These are phyloP conservation scores for Mycena galericulata DNA, from an alignment of 768 basidiomycete genomes.

Conservation along the genomic window DNA sequence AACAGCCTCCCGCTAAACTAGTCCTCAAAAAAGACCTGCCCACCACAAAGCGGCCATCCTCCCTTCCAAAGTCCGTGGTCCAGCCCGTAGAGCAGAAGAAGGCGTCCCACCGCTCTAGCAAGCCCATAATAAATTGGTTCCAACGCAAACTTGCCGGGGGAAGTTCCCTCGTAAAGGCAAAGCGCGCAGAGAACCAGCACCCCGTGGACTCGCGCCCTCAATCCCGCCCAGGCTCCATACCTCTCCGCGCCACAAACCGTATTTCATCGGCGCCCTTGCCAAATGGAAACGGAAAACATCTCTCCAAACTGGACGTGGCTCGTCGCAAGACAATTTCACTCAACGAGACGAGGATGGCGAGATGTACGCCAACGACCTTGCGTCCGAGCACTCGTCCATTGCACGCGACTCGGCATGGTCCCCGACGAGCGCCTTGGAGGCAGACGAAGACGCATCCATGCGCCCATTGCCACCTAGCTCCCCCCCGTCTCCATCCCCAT, in stretches of 20 bases:
- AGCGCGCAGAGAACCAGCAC: slow-evolving; percentile 57
- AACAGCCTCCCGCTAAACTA: slow-evolving; percentile 36
- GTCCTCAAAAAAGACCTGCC: slow-evolving; percentile 37
- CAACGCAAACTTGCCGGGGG: slow-evolving; percentile 85
- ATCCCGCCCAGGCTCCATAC: slow-evolving; percentile 42
- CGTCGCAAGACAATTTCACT: slow-evolving; percentile 74
- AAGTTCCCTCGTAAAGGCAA: slow-evolving; percentile 57
- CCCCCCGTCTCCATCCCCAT: slow-evolving; percentile 89
- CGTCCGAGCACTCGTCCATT: slow-evolving; percentile 65
- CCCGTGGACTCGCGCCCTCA: slow-evolving; percentile 36
- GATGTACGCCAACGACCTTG: slow-evolving; percentile 60
- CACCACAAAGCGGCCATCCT: slow-evolving; percentile 32
- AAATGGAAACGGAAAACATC: slow-evolving; percentile 41
- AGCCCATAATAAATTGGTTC: slow-evolving; percentile 92
- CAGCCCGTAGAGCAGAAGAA: slow-evolving; percentile 68
- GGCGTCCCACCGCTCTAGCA: slow-evolving; percentile 75
- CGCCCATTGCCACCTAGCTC: slow-evolving; percentile 90
- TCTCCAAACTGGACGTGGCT: slow-evolving; percentile 47
- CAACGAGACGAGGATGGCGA: slow-evolving; percentile 65
- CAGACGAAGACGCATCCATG: slow-evolving; percentile 95
- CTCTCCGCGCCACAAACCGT: slow-evolving; percentile 52
- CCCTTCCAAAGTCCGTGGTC: slow-evolving; percentile 37
- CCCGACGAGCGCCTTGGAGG: slow-evolving; percentile 79
- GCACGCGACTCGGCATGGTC: slow-evolving; percentile 86
- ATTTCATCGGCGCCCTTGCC: slow-evolving; percentile 60